These are phyloP conservation scores for Calonectria montana DNA, from an alignment of 2,329 filamentous ascomycete genomes.

Conservation along the genomic window DNA sequence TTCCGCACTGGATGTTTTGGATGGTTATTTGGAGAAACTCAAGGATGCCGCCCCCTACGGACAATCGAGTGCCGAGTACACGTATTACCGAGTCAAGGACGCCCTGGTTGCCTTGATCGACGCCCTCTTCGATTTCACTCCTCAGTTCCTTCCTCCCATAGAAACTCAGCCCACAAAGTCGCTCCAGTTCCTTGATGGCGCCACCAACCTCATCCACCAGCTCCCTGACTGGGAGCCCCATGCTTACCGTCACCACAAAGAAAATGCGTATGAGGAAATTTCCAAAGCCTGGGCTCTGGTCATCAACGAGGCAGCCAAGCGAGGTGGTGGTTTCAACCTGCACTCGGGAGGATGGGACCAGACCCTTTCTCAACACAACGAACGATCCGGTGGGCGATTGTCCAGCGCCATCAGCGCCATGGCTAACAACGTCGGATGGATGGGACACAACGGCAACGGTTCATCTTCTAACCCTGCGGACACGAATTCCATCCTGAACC, in stretches of 20 bases:
- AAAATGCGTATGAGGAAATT: slow-evolving; percentile 96
- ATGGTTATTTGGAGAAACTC: slow-evolving; percentile 83
- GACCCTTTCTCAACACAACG: slow-evolving; percentile 86
- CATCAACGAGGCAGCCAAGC: slow-evolving; percentile 89
- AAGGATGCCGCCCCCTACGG: slow-evolving; percentile 87
- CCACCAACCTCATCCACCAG: slow-evolving; percentile 88
- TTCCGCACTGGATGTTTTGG: slow-evolving; percentile 82
- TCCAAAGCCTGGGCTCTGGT: slow-evolving; percentile 93
- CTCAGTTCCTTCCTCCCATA: slow-evolving; percentile 92
- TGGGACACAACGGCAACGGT: slow-evolving; percentile 60
- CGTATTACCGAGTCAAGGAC: slow-evolving; percentile 91
- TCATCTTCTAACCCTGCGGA: slow-evolving; percentile 48
- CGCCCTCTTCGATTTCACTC: slow-evolving; percentile 92
- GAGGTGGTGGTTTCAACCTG: slow-evolving; percentile 88
- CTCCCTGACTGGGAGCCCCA: slow-evolving; percentile 92
- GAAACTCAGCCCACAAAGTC: slow-evolving; percentile 87
- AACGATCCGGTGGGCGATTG: slow-evolving; percentile 85
- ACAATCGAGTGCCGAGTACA: slow-evolving; percentile 88
- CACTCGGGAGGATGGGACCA: slow-evolving; percentile 95
- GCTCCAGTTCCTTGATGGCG: slow-evolving; percentile 87
- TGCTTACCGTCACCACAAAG: slow-evolving; percentile 90
- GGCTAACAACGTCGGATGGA: slow-evolving; percentile 81
- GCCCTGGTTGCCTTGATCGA: slow-evolving; percentile 84
- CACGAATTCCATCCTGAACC: slow-evolving; percentile 69
- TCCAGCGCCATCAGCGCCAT: slow-evolving; percentile 83